A percentile compares a stretch with the other conserved stretches of the same genome.
These are phyloP conservation scores for Colletotrichum limetticola DNA, from an alignment of 2,329 filamentous ascomycete species.

Conservation along the genomic window DNA sequence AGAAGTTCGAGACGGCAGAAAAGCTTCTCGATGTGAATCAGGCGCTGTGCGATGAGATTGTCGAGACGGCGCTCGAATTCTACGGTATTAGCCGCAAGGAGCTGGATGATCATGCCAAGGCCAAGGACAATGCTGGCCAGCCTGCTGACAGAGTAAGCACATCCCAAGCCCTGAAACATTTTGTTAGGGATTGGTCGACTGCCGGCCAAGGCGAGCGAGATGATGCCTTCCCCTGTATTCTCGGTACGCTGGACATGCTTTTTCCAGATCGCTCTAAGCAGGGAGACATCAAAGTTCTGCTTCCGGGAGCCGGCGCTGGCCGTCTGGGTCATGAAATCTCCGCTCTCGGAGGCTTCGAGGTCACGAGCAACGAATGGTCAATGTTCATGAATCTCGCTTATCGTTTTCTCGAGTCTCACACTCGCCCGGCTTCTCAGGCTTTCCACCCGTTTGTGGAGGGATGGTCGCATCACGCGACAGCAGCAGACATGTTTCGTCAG, in stretches of 20 bases:
- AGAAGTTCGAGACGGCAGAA: constrained; percentile 59
- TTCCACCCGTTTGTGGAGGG: constrained; percentile 65
- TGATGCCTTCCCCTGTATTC: constrained; percentile 52
- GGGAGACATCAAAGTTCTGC: constrained; percentile 49
- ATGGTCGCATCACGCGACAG: constrained; percentile 66
- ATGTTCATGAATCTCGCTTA: constrained; percentile 67
- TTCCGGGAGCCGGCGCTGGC: constrained; percentile 65
- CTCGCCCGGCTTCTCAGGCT: constrained; percentile 38
- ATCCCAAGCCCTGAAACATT: constrained; percentile 66
- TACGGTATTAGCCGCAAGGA: constrained; percentile 57
- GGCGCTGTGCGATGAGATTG: constrained; percentile 56
- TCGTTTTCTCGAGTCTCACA: constrained; percentile 55
- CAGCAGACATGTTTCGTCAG: constrained; percentile 56
- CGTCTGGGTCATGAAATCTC: constrained; percentile 63
- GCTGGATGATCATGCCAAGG: constrained; percentile 53
- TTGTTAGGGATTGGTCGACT: constrained; percentile 66
- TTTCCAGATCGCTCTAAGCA: constrained; percentile 41
- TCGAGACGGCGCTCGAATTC: constrained; percentile 55
- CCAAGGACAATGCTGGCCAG: constrained; percentile 48
- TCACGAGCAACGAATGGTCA: constrained; percentile 68
- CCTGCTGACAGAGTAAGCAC: constrained; percentile 59
- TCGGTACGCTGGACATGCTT: constrained; percentile 44
- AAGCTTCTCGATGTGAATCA: constrained; percentile 56
- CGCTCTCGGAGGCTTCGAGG: constrained; percentile 56
- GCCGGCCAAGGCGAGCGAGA: constrained; percentile 59